Base-by-base conservation (phyloP, 768 basidiomycete species). In the Symmetrospora coprosmae region DNA sequence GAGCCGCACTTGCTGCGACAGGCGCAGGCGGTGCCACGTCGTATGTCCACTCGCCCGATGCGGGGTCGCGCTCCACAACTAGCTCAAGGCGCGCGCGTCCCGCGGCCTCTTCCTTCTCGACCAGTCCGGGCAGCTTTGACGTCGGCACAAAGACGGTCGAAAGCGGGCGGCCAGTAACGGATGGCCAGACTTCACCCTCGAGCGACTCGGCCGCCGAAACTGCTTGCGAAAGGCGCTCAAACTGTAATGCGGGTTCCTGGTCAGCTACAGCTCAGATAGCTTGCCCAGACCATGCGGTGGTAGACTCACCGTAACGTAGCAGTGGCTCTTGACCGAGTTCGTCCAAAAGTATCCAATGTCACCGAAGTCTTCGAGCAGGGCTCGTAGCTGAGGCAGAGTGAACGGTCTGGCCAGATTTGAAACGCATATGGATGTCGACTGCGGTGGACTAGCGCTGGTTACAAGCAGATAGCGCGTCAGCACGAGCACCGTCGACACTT, bases 371-470 rank as follows among this genome's bases (percentile, higher is more conserved):
- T 49, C 60, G 21, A 64, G 31, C 41, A 64, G 47, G 3, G 19
- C 34, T 30, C 52, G 63, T 9, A 64, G 41, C 17, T 46, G 23
- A 14, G 63, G 62, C 8, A 62, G 19, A 25, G 39, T 39, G 47
- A 63, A 64, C 28, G 63, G 63, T 31, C 63, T 40, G 17, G 52
- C 63, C 23, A 64, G 33, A 33, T 60, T 60, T n/a, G 46, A 49
- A 19, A 64, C 39, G 48, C 56, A 64, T 8, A 64, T 38, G 17
- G 43, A 46, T 3, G 43, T 34, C 19, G 62, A 63, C 25, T 38
- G 23, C 19, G 62, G 62, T 31, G 55, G 55, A n/a, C 31, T 43
- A n/a, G n/a, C n/a, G n/a, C n/a, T n/a, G n/a, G n/a, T n/a, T n/a
- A n/a, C n/a, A n/a, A n/a, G n/a, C n/a, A n/a, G n/a, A n/a, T n/a